Conservation (phyloP, 805 yeast species). For the Starmerella vaccinii region DNA sequence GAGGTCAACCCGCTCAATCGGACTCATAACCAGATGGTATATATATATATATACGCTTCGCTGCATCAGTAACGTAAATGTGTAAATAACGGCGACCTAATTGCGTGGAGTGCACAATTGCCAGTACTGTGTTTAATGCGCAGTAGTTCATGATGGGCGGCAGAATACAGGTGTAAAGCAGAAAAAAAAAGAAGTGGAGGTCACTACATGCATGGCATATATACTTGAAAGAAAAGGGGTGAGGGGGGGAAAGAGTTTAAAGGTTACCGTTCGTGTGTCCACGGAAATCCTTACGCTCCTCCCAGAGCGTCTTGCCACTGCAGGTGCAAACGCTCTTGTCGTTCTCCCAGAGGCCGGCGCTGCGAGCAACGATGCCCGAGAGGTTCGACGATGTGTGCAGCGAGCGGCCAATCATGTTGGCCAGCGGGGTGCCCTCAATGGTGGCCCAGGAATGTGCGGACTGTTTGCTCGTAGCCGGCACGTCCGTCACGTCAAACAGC, state of each 20-base stretch:
- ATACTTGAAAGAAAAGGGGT: no score
- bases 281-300: conserved; percentile 59
- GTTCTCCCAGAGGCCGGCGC: conserved; percentile 97
- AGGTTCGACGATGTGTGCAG: conserved; percentile 28
- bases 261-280: conserved; percentile 18
- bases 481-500: conserved; percentile 8
- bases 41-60: not conserved
- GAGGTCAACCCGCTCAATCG: not conserved
- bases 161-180: no score
- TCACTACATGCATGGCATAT: no score
- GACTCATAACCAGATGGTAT: not conserved
- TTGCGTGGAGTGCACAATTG: no score
- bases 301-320: conserved; percentile 93
- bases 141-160: no score
- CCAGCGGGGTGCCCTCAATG: conserved; percentile 5
- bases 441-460: conserved; percentile 16
- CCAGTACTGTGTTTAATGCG: not conserved
- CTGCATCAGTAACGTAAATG: not conserved
- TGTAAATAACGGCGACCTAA: not conserved
- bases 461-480: not conserved
- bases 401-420: conserved; percentile 23
- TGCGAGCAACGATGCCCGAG: conserved; percentile 86
- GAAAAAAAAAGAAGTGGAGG: no score
- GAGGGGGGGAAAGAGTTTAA: not conserved
- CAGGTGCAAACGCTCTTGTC: conserved; percentile 88